phyloP scores from a whole-genome alignment of 78 protist species.

The Dictyostelium brefeldianum region DNA sequence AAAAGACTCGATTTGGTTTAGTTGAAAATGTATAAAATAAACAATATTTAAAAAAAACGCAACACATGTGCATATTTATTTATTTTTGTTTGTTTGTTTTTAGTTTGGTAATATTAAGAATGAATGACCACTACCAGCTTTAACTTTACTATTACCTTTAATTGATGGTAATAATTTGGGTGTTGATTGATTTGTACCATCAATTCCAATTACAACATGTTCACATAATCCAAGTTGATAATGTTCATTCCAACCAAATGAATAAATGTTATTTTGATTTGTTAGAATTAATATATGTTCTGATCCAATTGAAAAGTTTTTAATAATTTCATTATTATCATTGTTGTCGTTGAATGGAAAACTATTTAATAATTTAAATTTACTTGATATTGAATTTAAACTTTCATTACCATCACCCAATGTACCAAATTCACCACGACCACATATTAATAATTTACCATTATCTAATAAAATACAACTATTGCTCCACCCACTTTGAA shows the following conservation, averaged over 20 bases:
- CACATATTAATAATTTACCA: constrained; percentile 32
- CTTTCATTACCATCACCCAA: constrained; percentile 28
- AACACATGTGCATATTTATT: too few relatives aligned
- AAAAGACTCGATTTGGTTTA: not conserved
- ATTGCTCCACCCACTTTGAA: constrained; percentile 76
- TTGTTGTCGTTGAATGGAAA: constrained; percentile 9
- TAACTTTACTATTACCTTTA: not conserved
- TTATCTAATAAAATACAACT: constrained; percentile 17
- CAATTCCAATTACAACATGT: constrained; percentile 22
- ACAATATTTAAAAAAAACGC: not conserved
- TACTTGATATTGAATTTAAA: not conserved
- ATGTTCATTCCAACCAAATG: constrained; percentile 81
- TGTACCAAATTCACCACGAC: constrained; percentile 63
- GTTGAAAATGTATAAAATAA: constrained; percentile 1
- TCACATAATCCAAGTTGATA: constrained; percentile 52
- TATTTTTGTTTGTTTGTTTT: not conserved
- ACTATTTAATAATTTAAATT: not conserved
- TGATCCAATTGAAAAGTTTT: constrained; percentile 49
- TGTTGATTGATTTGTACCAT: constrained; percentile 41
- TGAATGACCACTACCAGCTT: constrained; percentile 42
- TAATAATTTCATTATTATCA: not conserved
- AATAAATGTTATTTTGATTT: not conserved
- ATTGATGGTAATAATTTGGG: constrained; percentile 4
- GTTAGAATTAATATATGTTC: constrained; percentile 30
- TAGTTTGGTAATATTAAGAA: not conserved